Conservation (phyloP, 2,329 filamentous ascomycete genomes). For the Sporothrix protearum region DNA sequence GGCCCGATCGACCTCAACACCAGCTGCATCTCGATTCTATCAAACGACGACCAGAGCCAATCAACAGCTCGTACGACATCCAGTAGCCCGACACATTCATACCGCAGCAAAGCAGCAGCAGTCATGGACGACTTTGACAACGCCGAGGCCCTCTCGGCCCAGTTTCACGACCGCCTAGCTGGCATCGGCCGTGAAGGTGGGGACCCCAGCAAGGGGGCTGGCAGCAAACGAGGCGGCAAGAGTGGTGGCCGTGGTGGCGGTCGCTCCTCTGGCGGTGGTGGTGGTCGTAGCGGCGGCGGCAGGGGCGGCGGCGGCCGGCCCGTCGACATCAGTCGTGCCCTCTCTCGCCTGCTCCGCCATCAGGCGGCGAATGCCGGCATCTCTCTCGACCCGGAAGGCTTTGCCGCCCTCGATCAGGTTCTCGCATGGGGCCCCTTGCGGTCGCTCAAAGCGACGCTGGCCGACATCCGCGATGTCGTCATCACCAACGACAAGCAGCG, state of each 20-base stretch:
- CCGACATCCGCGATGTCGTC: conserved; percentile 69
- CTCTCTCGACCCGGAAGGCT: conserved; percentile 56
- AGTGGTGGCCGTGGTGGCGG: not conserved
- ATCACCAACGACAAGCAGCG: conserved; percentile 82
- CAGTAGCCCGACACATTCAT: not conserved
- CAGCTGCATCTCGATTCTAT: not conserved
- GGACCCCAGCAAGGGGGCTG: not conserved
- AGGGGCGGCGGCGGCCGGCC: conserved; percentile 41
- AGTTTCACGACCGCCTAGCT: conserved; percentile 26
- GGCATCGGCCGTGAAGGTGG: conserved; percentile 12
- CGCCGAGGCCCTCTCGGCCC: conserved; percentile 27
- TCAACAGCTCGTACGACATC: not conserved
- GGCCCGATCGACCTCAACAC: not conserved
- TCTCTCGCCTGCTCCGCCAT: conserved; percentile 54
- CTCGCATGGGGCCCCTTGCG: conserved; percentile 58
- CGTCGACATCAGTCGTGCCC: conserved; percentile 50
- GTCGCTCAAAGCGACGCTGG: conserved; percentile 67
- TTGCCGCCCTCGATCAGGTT: conserved; percentile 55
- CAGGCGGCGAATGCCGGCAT: conserved; percentile 57
- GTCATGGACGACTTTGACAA: conserved; percentile 24
- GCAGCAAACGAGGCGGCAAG: not conserved
- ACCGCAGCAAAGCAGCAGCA: not conserved
- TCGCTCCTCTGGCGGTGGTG: not conserved
- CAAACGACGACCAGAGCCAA: not conserved
- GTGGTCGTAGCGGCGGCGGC: conserved; percentile 31